phyloP scores from a whole-genome alignment of 1,284 basidiomycete species.

The Apiotrichum mycotoxinovorans region DNA sequence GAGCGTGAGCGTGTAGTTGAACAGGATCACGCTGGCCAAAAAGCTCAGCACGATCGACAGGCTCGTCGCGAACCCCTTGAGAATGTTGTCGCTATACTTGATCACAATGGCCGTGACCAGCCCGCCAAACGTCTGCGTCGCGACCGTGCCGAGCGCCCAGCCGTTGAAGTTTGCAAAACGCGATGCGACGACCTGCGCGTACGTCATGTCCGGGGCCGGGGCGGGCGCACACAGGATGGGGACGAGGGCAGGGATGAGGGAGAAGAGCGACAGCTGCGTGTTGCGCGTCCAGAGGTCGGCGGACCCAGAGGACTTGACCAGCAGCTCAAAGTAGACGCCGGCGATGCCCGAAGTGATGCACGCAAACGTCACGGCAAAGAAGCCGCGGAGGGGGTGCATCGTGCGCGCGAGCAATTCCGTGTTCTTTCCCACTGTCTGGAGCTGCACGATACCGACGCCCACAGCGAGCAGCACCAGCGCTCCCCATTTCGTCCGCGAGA shows the following conservation, averaged over 20 bases:
- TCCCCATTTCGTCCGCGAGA: slow-evolving; percentile 74
- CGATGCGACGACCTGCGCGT: slow-evolving; percentile 29
- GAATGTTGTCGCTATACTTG: slow-evolving; percentile 54
- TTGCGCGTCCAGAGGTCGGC: slow-evolving; percentile 91
- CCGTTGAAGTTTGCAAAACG: slow-evolving; percentile 61
- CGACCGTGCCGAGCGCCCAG: slow-evolving; percentile 88
- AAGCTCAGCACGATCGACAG: slow-evolving; percentile 91
- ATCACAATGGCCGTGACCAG: slow-evolving; percentile 73
- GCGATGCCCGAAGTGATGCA: slow-evolving; percentile 97
- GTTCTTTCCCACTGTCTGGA: slow-evolving; percentile 56
- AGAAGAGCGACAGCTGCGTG: slow-evolving; percentile 92
- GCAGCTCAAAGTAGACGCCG: slow-evolving; percentile 98
- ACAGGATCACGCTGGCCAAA: slow-evolving; percentile 79
- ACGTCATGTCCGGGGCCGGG: slow-evolving; percentile 36
- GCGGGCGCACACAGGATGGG: slow-evolving; percentile 70
- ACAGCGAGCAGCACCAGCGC: slow-evolving; percentile 79
- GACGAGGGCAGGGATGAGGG: slow-evolving; percentile 79
- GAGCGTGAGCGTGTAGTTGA: slow-evolving; percentile 79
- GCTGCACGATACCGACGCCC: slow-evolving; percentile 89
- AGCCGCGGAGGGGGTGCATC: slow-evolving; percentile 76
- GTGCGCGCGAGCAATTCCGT: slow-evolving; percentile 1
- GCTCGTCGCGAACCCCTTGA: slow-evolving; percentile 89
- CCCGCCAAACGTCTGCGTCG: slow-evolving; percentile 83
- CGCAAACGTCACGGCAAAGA: slow-evolving; percentile 78
- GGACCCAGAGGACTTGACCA: slow-evolving; percentile 70